phyloP scores from a whole-genome alignment of 495 filamentous ascomycete genomes.

The Lophiostoma macrostomum region DNA sequence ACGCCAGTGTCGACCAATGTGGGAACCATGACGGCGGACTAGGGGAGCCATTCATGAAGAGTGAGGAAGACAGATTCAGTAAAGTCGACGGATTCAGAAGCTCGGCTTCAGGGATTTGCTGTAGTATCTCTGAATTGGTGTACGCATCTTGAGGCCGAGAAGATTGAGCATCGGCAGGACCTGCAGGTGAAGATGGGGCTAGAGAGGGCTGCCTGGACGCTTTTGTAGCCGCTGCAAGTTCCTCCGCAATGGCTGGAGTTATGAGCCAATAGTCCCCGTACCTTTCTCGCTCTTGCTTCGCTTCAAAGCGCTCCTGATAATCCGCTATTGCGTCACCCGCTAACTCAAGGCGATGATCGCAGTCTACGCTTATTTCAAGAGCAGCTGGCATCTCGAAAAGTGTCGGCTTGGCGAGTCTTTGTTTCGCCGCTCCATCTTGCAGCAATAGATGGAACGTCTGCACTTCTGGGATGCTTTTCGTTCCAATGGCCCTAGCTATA shows the following conservation, averaged over 20 bases:
- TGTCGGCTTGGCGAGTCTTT: neutral
- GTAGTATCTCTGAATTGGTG: conserved; percentile 2
- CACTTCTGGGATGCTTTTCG: conserved; percentile 74
- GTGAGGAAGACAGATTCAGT: conserved; percentile 13
- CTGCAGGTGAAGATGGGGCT: neutral
- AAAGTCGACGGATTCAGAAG: conserved; percentile 10
- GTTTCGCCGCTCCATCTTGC: conserved; percentile 46
- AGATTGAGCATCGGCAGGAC: neutral
- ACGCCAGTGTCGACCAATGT: conserved; percentile 11
- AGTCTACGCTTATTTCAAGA: conserved; percentile 64
- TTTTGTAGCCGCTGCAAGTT: conserved; percentile 32
- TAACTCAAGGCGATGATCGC: conserved; percentile 62
- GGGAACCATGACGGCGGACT: neutral
- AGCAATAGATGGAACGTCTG: conserved; percentile 63
- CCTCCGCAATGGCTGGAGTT: conserved; percentile 44
- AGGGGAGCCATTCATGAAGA: conserved; percentile 31
- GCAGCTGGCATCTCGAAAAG: conserved; percentile 65
- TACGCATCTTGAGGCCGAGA: neutral
- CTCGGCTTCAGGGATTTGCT: conserved; percentile 22
- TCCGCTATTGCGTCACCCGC: conserved; percentile 60
- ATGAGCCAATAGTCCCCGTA: conserved; percentile 59
- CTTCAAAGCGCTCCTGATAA: conserved; percentile 57
- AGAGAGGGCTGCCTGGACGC: neutral
- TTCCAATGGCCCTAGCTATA: conserved; percentile 62
- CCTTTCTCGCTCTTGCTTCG: conserved; percentile 50